A percentile compares a stretch with the other conserved stretches of the same genome.
phyloP scores from a whole-genome alignment of 768 basidiomycete species.

The Suillus bovinus region DNA sequence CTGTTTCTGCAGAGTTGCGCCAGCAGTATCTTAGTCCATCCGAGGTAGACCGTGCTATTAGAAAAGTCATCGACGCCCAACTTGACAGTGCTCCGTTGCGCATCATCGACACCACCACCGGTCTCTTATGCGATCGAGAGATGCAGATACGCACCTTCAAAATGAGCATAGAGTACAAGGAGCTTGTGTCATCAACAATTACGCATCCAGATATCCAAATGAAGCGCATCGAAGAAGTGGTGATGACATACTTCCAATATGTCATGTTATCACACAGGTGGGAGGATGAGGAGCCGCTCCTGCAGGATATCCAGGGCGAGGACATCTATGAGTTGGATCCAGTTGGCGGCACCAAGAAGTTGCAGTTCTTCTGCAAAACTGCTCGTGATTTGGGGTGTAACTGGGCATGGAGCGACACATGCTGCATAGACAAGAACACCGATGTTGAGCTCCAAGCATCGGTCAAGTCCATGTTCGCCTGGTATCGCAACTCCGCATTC shows the following conservation, averaged over 20 bases:
- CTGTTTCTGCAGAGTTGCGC: not conserved
- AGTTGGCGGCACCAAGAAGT: not conserved
- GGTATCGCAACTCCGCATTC: not conserved
- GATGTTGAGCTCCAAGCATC: not conserved
- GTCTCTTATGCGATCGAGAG: not conserved
- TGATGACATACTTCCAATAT: not conserved
- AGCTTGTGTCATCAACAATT: not conserved
- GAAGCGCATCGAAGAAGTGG: not conserved
- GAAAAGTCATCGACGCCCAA: not conserved
- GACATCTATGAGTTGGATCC: not conserved
- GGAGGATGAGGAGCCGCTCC: not conserved
- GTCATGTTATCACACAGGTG: not conserved
- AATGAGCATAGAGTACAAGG: not conserved
- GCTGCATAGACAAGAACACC: not conserved
- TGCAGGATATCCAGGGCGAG: not conserved
- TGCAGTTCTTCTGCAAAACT: not conserved
- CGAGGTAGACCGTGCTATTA: not conserved
- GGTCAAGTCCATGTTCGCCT: not conserved
- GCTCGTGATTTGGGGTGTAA: not conserved
- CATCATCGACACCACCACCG: not conserved
- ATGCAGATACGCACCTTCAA: not conserved
- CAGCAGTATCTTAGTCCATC: not conserved
- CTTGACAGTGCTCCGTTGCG: not conserved
- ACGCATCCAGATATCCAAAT: not conserved
- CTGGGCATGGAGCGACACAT: not conserved